Percentiles rank a stretch among this genome's conserved stretches.
These are phyloP conservation scores for Zoysia japonica DNA, from an alignment of 176 grass and related monocot genomes.

Conservation along the genomic window DNA sequence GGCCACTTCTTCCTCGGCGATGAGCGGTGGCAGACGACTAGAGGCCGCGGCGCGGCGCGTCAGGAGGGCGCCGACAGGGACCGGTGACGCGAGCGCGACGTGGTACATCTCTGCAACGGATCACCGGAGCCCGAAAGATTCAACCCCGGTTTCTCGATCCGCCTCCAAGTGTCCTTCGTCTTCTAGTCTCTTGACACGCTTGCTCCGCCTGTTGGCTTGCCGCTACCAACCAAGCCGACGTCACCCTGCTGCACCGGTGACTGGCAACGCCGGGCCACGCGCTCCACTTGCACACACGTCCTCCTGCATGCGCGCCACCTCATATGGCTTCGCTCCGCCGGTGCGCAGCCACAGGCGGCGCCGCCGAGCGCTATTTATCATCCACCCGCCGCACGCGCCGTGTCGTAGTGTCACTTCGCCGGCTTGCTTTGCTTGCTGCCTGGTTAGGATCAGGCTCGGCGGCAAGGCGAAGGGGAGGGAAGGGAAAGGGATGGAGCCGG, in stretches of 20 bases:
- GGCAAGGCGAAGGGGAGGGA: background rate
- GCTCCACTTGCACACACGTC: constrained; percentile 30
- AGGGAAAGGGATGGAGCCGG: constrained; percentile 25
- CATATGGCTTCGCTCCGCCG: background rate
- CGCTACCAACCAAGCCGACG: background rate
- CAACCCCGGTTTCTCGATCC: too few species aligned
- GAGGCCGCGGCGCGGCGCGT: too few species aligned
- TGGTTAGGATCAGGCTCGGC: background rate
- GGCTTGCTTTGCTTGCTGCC: too few species aligned
- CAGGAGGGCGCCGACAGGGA: background rate
- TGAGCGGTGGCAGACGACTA: background rate
- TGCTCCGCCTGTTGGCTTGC: background rate
- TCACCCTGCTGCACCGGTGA: background rate
- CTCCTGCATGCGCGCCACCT: constrained; percentile 46
- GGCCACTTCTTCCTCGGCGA: background rate
- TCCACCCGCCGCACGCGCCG: too few species aligned
- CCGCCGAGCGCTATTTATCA: constrained; percentile 32
- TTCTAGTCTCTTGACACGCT: background rate
- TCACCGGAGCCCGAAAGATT: too few species aligned
- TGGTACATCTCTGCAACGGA: background rate
- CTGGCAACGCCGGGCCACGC: constrained; percentile 37
- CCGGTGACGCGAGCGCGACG: background rate
- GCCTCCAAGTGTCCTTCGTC: background rate
- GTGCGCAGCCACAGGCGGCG: background rate
- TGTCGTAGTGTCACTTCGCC: too few species aligned